A percentile compares a stretch with the other conserved stretches of the same genome.
phyloP scores from a whole-genome alignment of 306 rosid species.

The Leucaena leucocephala region DNA sequence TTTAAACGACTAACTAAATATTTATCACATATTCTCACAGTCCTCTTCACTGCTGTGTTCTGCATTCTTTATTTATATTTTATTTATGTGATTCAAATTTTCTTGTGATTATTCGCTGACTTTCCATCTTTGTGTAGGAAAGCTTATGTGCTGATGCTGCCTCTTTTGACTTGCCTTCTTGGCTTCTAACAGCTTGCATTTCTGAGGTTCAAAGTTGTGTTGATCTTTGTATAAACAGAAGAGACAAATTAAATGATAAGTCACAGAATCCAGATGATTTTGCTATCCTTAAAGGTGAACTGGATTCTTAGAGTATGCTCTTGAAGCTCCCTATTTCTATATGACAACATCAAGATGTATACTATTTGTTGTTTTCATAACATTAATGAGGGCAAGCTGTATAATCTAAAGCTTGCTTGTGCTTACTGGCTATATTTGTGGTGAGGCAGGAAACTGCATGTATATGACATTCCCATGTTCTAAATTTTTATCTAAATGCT shows the following conservation, averaged over 20 bases:
- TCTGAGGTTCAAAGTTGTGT: constrained; percentile 82
- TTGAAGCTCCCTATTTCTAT: constrained; percentile 35
- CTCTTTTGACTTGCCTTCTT: constrained; percentile 90
- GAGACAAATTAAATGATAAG: constrained; percentile 73
- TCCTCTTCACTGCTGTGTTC: constrained; percentile 23
- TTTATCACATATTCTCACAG: neutral
- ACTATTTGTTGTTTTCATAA: constrained; percentile 23
- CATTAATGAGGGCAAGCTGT: constrained; percentile 10
- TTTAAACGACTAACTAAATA: neutral
- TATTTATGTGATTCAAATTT: neutral
- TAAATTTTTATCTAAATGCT: constrained; percentile 32
- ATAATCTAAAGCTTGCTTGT: constrained; percentile 13
- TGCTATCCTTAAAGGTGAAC: constrained; percentile 87
- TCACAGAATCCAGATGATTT: constrained; percentile 76
- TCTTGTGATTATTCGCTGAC: too few relatives aligned
- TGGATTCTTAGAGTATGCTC: constrained; percentile 34
- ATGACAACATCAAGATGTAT: constrained; percentile 22
- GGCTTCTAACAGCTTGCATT: constrained; percentile 87
- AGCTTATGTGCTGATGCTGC: constrained; percentile 71
- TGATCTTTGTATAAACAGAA: constrained; percentile 67
- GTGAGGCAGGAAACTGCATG: constrained; percentile 25
- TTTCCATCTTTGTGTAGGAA: neutral
- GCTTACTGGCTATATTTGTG: too few relatives aligned
- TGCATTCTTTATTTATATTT: constrained; percentile 21
- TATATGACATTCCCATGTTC: constrained; percentile 10